Conservation (phyloP, 495 filamentous ascomycete species). For the Trichoderma gamsii region DNA sequence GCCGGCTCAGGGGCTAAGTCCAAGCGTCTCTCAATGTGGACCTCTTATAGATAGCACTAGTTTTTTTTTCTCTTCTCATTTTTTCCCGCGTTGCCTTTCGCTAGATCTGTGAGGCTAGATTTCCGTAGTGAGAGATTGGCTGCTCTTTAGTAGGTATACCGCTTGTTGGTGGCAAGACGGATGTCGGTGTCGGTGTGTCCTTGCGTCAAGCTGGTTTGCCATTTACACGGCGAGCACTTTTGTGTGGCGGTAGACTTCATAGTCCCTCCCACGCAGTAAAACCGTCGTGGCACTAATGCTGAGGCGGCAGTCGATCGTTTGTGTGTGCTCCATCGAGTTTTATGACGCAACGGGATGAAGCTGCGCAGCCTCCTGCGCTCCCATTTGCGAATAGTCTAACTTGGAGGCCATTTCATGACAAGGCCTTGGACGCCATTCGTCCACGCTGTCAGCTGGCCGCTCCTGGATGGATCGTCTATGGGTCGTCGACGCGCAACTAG, state of each 20-base stretch:
- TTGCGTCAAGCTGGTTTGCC: too few species aligned
- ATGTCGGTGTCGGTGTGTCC: too few species aligned
- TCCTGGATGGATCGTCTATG: slow-evolving; percentile 11
- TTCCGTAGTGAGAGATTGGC: slow-evolving; percentile 1
- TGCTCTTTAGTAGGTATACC: background rate
- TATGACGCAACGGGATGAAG: slow-evolving; percentile 10
- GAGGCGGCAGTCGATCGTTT: slow-evolving; percentile 8
- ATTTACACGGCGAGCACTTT: too few species aligned
- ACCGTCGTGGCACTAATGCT: slow-evolving; percentile 1
- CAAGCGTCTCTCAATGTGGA: slow-evolving; percentile 1
- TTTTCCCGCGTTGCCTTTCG: slow-evolving; percentile 5
- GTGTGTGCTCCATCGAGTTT: background rate
- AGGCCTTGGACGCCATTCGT: slow-evolving; percentile 5
- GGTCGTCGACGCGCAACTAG: slow-evolving; percentile 6
- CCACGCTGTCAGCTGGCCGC: background rate
- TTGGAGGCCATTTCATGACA: background rate
- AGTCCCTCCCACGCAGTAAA: background rate
- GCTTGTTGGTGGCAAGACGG: too few species aligned
- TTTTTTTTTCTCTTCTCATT: background rate
- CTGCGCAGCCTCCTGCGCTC: background rate
- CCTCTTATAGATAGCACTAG: background rate
- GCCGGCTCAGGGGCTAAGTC: slow-evolving; percentile 9
- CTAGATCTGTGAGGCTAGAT: background rate
- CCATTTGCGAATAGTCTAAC: background rate
- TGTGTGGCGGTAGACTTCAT: too few species aligned